Conservation (phyloP, 2,329 filamentous ascomycete species). For the Gremmenia infestans region DNA sequence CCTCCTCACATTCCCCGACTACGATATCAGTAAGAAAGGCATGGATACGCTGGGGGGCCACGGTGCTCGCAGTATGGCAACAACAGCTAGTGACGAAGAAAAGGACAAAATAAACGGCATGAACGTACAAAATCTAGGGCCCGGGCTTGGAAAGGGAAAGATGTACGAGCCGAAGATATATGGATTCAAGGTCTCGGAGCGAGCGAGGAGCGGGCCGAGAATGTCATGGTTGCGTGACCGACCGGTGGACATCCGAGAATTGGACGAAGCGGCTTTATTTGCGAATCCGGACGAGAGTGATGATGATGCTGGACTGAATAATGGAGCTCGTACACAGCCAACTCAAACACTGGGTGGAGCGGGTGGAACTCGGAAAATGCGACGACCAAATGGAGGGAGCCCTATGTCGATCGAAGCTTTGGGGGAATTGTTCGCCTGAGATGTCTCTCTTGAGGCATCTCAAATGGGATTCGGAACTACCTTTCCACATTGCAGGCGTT, state of each 20-base stretch:
- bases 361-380: slow-evolving; percentile 3
- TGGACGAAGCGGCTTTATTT: slow-evolving; percentile 69
- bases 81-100: slow-evolving; percentile 35
- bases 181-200: slow-evolving; percentile 89
- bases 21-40: slow-evolving; percentile 75
- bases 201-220: slow-evolving; percentile 81
- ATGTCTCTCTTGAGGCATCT: background rate
- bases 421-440: slow-evolving; percentile 12
- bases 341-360: slow-evolving; percentile 3
- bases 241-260: slow-evolving; percentile 71
- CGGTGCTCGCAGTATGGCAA: slow-evolving; percentile 30
- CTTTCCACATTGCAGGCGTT: slow-evolving; percentile 8
- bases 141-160: slow-evolving; percentile 73
- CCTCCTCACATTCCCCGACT: slow-evolving; percentile 96
- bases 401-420: slow-evolving; percentile 31
- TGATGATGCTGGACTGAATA: slow-evolving; percentile 40
- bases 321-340: slow-evolving; percentile 15
- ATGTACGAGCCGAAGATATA: slow-evolving; percentile 97
- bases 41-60: slow-evolving; percentile 47
- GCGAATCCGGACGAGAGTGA: slow-evolving; percentile 52
- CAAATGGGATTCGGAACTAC: slow-evolving; percentile 1
- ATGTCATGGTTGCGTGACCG: slow-evolving; percentile 96
- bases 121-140: slow-evolving; percentile 79
- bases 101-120: slow-evolving; percentile 73
- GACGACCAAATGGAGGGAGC: slow-evolving; percentile 26